phyloP scores from a whole-genome alignment of 2,329 filamentous ascomycete genomes.

The Epichloe festucae region DNA sequence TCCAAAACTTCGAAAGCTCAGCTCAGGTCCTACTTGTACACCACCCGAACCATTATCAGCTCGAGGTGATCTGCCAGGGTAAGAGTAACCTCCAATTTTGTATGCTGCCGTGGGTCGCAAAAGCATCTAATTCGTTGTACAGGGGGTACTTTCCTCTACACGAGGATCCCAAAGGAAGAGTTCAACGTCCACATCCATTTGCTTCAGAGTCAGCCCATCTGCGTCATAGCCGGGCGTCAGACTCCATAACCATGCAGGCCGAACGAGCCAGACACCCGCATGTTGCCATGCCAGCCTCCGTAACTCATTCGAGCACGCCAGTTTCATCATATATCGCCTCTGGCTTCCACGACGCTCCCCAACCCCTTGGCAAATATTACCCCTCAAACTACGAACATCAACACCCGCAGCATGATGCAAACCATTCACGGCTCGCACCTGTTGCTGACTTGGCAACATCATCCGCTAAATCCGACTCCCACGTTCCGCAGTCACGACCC shows the following conservation, averaged over 20 bases:
- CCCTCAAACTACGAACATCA: slow-evolving; percentile 44
- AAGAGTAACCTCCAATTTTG: slow-evolving; percentile 14
- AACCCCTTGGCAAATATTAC: slow-evolving; percentile 51
- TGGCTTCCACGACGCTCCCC: slow-evolving; percentile 31
- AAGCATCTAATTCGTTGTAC: not conserved
- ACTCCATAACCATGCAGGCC: slow-evolving; percentile 15
- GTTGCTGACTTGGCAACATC: slow-evolving; percentile 17
- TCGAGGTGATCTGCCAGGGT: slow-evolving; percentile 46
- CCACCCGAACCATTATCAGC: slow-evolving; percentile 40
- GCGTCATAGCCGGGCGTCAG: slow-evolving; percentile 21
- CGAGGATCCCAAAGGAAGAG: slow-evolving; percentile 36
- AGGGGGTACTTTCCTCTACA: slow-evolving; percentile 51
- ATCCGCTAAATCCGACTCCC: slow-evolving; percentile 23
- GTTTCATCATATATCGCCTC: slow-evolving; percentile 39
- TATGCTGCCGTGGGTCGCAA: not conserved
- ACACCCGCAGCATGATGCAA: slow-evolving; percentile 7
- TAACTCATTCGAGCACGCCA: slow-evolving; percentile 25
- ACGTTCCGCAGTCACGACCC: slow-evolving; percentile 13
- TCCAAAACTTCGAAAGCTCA: slow-evolving; percentile 28
- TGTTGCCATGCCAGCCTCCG: slow-evolving; percentile 11
- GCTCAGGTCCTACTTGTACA: slow-evolving; percentile 27
- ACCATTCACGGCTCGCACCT: slow-evolving; percentile 8
- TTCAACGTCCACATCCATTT: slow-evolving; percentile 40
- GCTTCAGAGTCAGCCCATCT: slow-evolving; percentile 28
- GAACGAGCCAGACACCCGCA: slow-evolving; percentile 10